Conservation (phyloP, 768 basidiomycete species). For the Hericium coralloides region DNA sequence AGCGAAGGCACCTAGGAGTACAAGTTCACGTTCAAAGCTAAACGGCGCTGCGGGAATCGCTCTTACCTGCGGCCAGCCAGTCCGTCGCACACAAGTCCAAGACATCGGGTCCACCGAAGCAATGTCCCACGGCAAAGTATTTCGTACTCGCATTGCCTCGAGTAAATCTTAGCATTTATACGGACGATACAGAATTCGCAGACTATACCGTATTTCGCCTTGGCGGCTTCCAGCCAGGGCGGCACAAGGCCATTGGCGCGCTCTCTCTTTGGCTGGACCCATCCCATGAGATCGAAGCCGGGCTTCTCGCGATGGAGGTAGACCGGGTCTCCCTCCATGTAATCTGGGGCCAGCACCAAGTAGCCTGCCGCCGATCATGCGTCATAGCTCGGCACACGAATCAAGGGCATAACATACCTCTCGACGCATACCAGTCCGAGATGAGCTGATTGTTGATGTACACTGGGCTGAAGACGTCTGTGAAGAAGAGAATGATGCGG, state of each 20-base stretch:
- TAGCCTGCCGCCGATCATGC: not conserved
- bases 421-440: not conserved
- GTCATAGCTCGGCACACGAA: not conserved
- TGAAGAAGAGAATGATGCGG: not conserved
- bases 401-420: not conserved
- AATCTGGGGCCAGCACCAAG: not conserved
- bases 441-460: not conserved
- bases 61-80: not conserved
- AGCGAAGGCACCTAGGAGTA: not conserved
- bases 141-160: not conserved
- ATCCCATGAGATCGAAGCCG: not conserved
- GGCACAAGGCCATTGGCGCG: not conserved
- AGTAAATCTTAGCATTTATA: not conserved
- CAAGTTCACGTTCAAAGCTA: not conserved
- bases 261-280: not conserved
- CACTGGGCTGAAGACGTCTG: not conserved
- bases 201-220: not conserved
- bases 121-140: not conserved
- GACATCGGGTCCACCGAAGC: not conserved
- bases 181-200: not conserved
- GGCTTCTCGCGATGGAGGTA: not conserved
- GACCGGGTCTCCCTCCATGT: not conserved
- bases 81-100: not conserved
- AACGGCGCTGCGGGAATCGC: not conserved
- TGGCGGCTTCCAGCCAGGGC: not conserved